Evolutionary conservation across 2,329 filamentous ascomycete genomes (phyloP).

Genomic region (Dothistroma septosporum): DNA sequence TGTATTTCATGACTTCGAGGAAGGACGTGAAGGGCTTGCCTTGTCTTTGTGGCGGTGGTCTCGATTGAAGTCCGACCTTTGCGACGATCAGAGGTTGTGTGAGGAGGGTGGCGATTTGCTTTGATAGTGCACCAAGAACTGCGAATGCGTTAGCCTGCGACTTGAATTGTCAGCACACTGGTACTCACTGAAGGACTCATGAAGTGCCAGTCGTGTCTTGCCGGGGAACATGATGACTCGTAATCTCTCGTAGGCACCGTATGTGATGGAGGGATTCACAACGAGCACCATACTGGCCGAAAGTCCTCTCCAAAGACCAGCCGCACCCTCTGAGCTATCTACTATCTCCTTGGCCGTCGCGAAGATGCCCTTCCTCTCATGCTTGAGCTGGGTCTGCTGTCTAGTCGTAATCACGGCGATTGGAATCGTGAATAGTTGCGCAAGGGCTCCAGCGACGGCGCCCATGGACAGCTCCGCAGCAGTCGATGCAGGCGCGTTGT

Average conservation of each 20-base stretch:
- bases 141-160: slow-evolving; percentile 6
- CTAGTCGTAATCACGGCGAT: slow-evolving; percentile 92
- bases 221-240: slow-evolving; percentile 73
- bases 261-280: slow-evolving; percentile 94
- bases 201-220: slow-evolving; percentile 68
- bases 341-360: slow-evolving; percentile 87
- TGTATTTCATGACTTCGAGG: slow-evolving; percentile 89
- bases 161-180: not conserved
- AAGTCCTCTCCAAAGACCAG: slow-evolving; percentile 87
- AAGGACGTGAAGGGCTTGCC: slow-evolving; percentile 94
- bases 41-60: slow-evolving; percentile 74
- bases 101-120: slow-evolving; percentile 81
- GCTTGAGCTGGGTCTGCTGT: slow-evolving; percentile 86
- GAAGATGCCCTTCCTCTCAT: slow-evolving; percentile 77
- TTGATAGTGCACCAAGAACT: slow-evolving; percentile 88
- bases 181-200: slow-evolving; percentile 84
- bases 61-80: slow-evolving; percentile 93
- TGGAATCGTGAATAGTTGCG: slow-evolving; percentile 93
- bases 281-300: slow-evolving; percentile 95
- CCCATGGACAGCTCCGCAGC: slow-evolving; percentile 78
- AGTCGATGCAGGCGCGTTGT: slow-evolving; percentile 62
- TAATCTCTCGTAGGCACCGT: slow-evolving; percentile 90
- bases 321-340: slow-evolving; percentile 81
- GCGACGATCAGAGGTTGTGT: slow-evolving; percentile 97
- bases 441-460: slow-evolving; percentile 81